Base-by-base conservation (phyloP, 2,329 filamentous ascomycete species). In the Ophiostoma sp. region DNA sequence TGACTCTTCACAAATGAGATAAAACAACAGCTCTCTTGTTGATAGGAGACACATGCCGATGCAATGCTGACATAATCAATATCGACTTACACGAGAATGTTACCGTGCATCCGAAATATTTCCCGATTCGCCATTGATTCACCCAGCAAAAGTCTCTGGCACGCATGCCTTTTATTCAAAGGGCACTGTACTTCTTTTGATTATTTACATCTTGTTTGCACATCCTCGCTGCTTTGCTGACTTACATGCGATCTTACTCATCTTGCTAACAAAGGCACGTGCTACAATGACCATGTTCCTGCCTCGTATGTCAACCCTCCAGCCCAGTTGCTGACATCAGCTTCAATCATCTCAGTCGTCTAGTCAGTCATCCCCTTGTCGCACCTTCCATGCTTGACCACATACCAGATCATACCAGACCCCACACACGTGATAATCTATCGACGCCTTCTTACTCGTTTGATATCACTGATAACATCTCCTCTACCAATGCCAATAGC, bases 361-460 rank as follows among this genome's bases (percentile, higher is more conserved):
- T 41, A 39, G 8, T 11, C 36, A 10, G 5, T 48, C 17, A 3
- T 62, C 54, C 54, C 23, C 23, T n/a, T 2, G 7, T 23, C 20
- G 17, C n/a, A 6, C 17, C 48, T 52, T n/a, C 23, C 23, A 31
- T 31, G 27, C 27, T 31, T 31, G 27, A 31, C 27, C 52, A 17
- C 23, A 15, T 10, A 31, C 54, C 17, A 57, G 1, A 31, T n/a
- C n/a, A n/a, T n/a, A n/a, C n/a, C 60, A 17, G 31, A 23, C 6
- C 60, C 60, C 60, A 36, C 60, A 15, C 60, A 64, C 60, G 60
- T 64, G 60, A 64, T 36, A 11, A 64, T 64, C 6, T 36, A 35
- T 36, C 33, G 11, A 36, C 60, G 15, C 31, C 20, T 20, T 36
- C 31, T 64, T 13, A 31, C 60, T 54, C 31, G 23, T 33, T 33